phyloP scores from a whole-genome alignment of 371 early-diverging fungal genomes.

The Coemansia sp. region DNA sequence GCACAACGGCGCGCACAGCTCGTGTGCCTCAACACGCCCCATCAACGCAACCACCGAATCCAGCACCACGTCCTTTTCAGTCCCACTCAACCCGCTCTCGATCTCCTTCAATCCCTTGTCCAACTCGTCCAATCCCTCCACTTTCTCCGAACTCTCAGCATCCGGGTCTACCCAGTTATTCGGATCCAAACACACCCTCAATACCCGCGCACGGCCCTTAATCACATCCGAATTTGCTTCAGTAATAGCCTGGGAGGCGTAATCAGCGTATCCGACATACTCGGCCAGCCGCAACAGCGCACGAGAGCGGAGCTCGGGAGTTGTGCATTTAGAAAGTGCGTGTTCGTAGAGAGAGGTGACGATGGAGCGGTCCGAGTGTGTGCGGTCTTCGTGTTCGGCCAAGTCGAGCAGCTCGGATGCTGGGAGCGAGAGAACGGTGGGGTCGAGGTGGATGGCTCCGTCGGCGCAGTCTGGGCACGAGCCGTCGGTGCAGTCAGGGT shows the following conservation, averaged over 20 bases:
- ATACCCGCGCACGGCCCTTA: slow-evolving; percentile 22
- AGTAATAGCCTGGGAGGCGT: slow-evolving; percentile 11
- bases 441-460: slow-evolving; percentile 23
- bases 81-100: neutral
- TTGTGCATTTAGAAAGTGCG: neutral
- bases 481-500: slow-evolving; percentile 18
- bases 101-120: slow-evolving; percentile 19
- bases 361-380: slow-evolving; percentile 16
- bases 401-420: slow-evolving; percentile 22
- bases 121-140: slow-evolving; percentile 12
- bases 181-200: slow-evolving; percentile 25
- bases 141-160: neutral
- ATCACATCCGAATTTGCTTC: slow-evolving; percentile 10
- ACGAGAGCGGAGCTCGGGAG: slow-evolving; percentile 19
- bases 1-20: slow-evolving; percentile 15
- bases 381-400: slow-evolving; percentile 29
- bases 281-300: slow-evolving; percentile 30
- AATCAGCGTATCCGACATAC: slow-evolving; percentile 21
- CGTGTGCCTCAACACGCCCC: slow-evolving; percentile 8
- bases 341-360: slow-evolving; percentile 35
- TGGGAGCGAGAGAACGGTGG: slow-evolving; percentile 13
- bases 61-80: neutral
- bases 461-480: slow-evolving; percentile 32
- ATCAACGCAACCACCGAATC: neutral
- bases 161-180: slow-evolving; percentile 25